Evolutionary conservation across 2,329 filamentous ascomycete species (phyloP), one percentile per base, ranked within the genome.

Genomic region (Fusarium sp.): DNA sequence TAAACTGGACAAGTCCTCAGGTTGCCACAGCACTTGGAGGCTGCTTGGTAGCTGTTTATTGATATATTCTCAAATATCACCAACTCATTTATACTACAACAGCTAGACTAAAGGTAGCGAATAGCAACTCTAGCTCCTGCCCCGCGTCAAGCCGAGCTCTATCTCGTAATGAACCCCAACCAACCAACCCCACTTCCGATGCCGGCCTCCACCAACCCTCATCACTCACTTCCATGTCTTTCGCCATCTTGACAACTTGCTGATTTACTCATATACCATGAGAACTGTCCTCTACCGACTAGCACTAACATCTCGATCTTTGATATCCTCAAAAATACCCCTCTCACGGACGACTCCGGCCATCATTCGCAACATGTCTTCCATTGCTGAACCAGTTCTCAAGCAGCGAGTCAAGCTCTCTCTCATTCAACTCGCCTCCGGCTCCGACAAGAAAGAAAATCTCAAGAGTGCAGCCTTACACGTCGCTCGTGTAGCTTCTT

Each of bases 401-500:
- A 90, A 91, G 80, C 86, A 91, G 78, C 89, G 91, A 37, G 83
- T 96, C 75, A 94, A 92, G 81, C 85, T 97, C 43, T 91, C 92
- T 33, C 87, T 94, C 72, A 85, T 97, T 66, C 94, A 97, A 80
- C 87, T 97, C 33, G 90, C 92, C 58, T 90, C 91, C 64, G 91
- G 92, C 64, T 81, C 90, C 68, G 93, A 97, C 83, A 99, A 99
- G 83, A 77, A 89, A 13, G 86, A 86, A 70, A 99, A 99, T 81
- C 92, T 99, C 66, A 77, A 85, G 21, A 90, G 90, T 77, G 95
- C 96, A 14, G 90, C 92, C 58, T 84, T 85, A 41, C 94, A 96
- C 77, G 94, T 98, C 59, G 86, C 93, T 66, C 90, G 93, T 78
- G 95, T 96, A 7, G 90, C 93, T 23, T 79, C 83, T 25, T 82